Evolutionary conservation across 495 filamentous ascomycete genomes (phyloP), one percentile per base, ranked within the genome.

Genomic region (Aspergillus bridgeri): DNA sequence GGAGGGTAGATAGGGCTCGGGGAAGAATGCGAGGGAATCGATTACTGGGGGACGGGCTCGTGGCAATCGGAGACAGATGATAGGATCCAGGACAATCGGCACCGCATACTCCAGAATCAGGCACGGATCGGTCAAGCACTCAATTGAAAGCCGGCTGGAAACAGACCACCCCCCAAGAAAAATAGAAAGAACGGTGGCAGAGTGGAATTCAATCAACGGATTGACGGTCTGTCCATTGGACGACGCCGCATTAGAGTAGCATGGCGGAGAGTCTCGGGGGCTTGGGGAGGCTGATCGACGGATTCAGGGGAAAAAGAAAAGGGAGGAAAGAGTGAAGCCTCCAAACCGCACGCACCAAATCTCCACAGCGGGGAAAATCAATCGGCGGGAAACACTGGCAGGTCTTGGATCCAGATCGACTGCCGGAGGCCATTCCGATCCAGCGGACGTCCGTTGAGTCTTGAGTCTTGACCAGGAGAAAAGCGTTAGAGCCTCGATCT

Each of bases 341-440:
- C 53, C 42, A 55, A 46, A 44, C n/a, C 25, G 33, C 44, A 51
- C 23, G 38, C 55, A 44, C n/a, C 48, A 18, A 62, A 68, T 69
- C 67, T 71, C 67, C 69, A 69, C 69, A 68, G 68, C 65, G 68
- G 69, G 66, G 68, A 64, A 58, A 54, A 6, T 20, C 22, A 42
- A 42, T 11, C 33, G 33, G 33, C 33, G 33, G 33, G 33, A 15
- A n/a, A 15, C 9, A 38, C 33, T 13, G 17, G 33, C 33, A 38
- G 8, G 8, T 4, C 33, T 38, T 38, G 33, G 33, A 38, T 38
- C 33, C 33, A 38, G 33, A 38, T 38, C 33, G 33, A 38, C 13
- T 38, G 11, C 9, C 33, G 9, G 33, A 38, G 9, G 33, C 33
- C 33, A 38, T 38, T 38, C 33, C 33, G 33, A 38, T 38, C 6